A percentile compares a stretch with the other conserved stretches of the same genome.
Evolutionary conservation across 129 eudicot species (phyloP).

Genomic region (Deinandra increscens): DNA sequence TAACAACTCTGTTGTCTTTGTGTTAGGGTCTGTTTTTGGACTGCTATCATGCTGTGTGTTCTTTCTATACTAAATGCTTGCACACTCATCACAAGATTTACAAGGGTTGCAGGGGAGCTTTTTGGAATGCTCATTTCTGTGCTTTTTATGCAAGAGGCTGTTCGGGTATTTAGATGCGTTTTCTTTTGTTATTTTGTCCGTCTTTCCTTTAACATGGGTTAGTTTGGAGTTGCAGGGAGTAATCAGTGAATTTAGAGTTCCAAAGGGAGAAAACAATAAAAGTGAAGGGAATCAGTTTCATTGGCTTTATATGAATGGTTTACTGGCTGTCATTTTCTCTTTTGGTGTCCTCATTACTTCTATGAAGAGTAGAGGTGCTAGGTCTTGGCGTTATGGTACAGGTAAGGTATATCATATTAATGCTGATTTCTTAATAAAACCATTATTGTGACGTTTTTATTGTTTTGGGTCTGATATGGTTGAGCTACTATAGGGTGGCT

Average conservation of each 20-base stretch:
- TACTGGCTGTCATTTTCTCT: constrained; percentile 63
- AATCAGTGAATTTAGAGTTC: constrained; percentile 65
- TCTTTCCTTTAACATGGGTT: constrained; percentile 16
- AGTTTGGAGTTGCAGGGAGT: constrained; percentile 51
- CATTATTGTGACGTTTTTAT: background rate
- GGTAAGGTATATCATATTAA: constrained; percentile 31
- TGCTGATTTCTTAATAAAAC: background rate
- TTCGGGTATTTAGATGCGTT: constrained; percentile 46
- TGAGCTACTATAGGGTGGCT: constrained; percentile 58
- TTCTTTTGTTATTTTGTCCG: background rate
- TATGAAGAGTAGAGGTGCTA: constrained; percentile 63
- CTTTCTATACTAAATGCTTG: constrained; percentile 89
- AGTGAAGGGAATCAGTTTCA: constrained; percentile 47
- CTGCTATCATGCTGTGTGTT: constrained; percentile 62
- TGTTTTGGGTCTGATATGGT: constrained; percentile 11
- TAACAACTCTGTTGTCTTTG: background rate
- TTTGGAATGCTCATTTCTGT: constrained; percentile 93
- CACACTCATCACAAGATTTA: constrained; percentile 68
- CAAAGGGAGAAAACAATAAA: constrained; percentile 42
- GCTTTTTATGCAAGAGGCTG: constrained; percentile 88
- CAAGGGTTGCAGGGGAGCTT: constrained; percentile 93
- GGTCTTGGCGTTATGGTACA: constrained; percentile 86
- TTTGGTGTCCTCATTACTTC: constrained; percentile 66
- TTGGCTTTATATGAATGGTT: constrained; percentile 74
- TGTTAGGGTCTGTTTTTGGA: constrained; percentile 92